Evolutionary conservation across 1,284 basidiomycete genomes (phyloP), one percentile per base, ranked within the genome.

Genomic region (Fomitopsis betulina): DNA sequence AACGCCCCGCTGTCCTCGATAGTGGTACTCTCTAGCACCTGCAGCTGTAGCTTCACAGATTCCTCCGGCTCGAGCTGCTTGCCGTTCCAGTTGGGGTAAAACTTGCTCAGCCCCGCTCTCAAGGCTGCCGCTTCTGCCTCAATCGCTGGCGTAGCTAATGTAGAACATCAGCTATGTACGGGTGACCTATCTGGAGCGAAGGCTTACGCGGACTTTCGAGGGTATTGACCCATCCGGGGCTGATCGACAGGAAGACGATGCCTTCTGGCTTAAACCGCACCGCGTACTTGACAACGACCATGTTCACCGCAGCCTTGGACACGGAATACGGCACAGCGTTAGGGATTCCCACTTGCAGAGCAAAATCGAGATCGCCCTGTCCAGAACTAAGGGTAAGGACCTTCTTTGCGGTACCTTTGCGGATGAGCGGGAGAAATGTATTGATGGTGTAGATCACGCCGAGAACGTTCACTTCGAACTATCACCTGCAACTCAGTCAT

Each of bases 271-370:
- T 67, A 56, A 70, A 67, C 51, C 69, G 61, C 9, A 63, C 65
- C 2, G 77, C 74, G 60, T 72, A 78, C 59, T 78, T 75, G 23
- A 68, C 72, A 19, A 71, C 64, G 38, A 67, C 72, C 66, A 77
- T 70, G 61, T 79, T 76, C 17, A 75, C 39, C 3, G 72, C 76
- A 2, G 73, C 72, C 61, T 76, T 77, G 49, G 72, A 69, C 30
- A 75, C 64, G 37, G 65, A 55, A 63, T 78, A 78, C 13, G 73
- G 65, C 5, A 61, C 58, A 21, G 51, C 19, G 25, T 19, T 47
- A 1, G 55, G n/a, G 15, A 63, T 55, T 30, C 61, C 64, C 32
- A 60, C 38, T 0, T n/a, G 30, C 7, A 68, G 51, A 15, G 61
- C 68, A 33, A 70, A 58, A 9, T 74, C 72, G 2, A 62, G 33